Evolutionary conservation across 2,329 filamentous ascomycete genomes (phyloP).

Genomic region (Exophiala viscosa): DNA sequence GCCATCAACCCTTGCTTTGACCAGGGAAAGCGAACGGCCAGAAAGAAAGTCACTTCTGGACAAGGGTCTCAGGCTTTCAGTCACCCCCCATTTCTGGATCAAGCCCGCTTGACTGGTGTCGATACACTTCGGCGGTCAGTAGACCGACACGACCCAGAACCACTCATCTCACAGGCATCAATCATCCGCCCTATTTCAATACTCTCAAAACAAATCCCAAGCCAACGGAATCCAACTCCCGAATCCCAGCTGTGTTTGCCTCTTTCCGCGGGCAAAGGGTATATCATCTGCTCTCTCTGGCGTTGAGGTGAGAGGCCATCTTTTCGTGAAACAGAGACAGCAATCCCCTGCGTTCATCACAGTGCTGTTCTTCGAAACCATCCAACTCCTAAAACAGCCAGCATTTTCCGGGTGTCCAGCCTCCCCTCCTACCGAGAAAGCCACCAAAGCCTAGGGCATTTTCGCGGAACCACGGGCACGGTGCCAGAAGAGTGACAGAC

Average conservation of each 20-base stretch:
- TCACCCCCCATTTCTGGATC: not conserved
- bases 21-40: not conserved
- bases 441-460: slow-evolving; percentile 7
- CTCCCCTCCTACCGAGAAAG: not conserved
- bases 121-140: slow-evolving; percentile 17
- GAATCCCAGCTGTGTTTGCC: no score
- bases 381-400: no score
- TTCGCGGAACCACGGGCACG: slow-evolving; percentile 18
- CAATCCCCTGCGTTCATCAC: slow-evolving; percentile 19
- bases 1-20: not conserved
- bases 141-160: slow-evolving; percentile 18
- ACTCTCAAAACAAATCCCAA: not conserved
- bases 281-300: not conserved
- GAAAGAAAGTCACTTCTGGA: not conserved
- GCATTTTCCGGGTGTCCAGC: slow-evolving; percentile 11
- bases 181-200: not conserved
- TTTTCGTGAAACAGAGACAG: not conserved
- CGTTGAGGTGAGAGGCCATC: not conserved
- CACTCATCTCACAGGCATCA: slow-evolving; percentile 1
- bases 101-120: not conserved
- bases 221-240: no score
- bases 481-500: slow-evolving; percentile 15
- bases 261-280: not conserved
- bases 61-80: slow-evolving; percentile 1
- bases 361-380: slow-evolving; percentile 16